A percentile compares a stretch with the other conserved stretches of the same genome.
These are phyloP conservation scores for Tricholoma furcatifolium DNA, from an alignment of 768 basidiomycete genomes.

Conservation along the genomic window DNA sequence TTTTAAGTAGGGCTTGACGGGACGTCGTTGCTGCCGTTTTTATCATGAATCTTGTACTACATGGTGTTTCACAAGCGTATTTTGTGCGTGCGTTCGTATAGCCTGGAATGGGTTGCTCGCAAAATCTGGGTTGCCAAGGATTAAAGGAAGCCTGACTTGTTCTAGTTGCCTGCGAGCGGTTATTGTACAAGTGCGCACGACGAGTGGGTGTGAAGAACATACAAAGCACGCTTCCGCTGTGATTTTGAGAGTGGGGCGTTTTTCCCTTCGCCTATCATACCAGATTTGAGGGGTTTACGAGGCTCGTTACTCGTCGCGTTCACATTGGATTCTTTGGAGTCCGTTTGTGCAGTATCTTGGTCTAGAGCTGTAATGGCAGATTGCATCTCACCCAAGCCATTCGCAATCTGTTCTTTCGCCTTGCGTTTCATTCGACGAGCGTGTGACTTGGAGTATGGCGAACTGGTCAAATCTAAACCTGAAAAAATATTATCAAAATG, in stretches of 20 bases:
- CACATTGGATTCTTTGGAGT: constrained; percentile 14
- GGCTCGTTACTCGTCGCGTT: constrained; percentile 15
- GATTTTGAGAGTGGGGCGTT: constrained; percentile 52
- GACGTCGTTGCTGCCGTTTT: not conserved
- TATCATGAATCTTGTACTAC: not conserved
- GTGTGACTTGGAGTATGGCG: constrained; percentile 73
- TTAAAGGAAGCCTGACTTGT: constrained; percentile 65
- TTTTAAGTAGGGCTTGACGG: not conserved
- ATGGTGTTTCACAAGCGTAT: constrained; percentile 64
- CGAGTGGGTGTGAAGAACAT: constrained; percentile 27
- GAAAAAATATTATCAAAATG: not conserved
- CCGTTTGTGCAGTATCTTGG: constrained; percentile 23
- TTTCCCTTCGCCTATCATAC: constrained; percentile 70
- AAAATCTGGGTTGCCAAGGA: constrained; percentile 65
- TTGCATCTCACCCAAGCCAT: constrained; percentile 50
- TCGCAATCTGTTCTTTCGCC: constrained; percentile 57
- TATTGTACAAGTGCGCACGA: not conserved
- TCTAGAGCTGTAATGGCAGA: constrained; percentile 56
- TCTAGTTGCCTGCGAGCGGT: constrained; percentile 53
- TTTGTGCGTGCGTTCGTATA: constrained; percentile 77
- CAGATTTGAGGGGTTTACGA: constrained; percentile 32
- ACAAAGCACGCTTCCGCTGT: constrained; percentile 73
- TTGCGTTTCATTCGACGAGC: constrained; percentile 68
- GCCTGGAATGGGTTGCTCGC: constrained; percentile 71
- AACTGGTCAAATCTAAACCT: constrained; percentile 49